Evolutionary conservation across 139 green algal genomes (phyloP).

Genomic region (Chlorella sorokiniana): DNA sequence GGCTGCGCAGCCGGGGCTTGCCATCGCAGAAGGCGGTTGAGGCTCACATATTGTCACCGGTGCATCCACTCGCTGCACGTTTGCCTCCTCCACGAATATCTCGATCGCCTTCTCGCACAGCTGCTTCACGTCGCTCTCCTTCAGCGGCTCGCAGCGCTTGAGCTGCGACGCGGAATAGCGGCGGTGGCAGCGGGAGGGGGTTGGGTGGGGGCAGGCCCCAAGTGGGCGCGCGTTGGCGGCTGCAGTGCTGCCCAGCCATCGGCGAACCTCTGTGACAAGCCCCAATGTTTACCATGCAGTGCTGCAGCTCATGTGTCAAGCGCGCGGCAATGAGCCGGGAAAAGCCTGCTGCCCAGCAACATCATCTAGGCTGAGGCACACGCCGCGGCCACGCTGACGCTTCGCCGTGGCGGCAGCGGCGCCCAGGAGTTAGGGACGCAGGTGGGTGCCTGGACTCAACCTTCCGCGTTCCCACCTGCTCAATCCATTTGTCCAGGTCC

Average conservation of each 20-base stretch:
- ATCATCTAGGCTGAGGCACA: too few relatives aligned
- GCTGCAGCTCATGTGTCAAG: background rate
- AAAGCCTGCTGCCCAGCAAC: too few relatives aligned
- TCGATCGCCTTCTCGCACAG: slow-evolving; percentile 95
- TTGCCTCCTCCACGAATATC: slow-evolving; percentile 97
- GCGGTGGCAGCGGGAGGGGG: background rate
- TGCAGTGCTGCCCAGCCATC: background rate
- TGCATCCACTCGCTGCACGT: slow-evolving; percentile 95
- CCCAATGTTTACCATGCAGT: too few relatives aligned
- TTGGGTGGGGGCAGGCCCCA: background rate
- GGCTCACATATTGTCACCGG: slow-evolving; percentile 85
- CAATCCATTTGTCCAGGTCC: slow-evolving; percentile 90
- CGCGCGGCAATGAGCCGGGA: too few relatives aligned
- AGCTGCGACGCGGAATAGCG: slow-evolving; percentile 59
- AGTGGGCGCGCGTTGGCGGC: background rate
- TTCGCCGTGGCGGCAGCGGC: background rate
- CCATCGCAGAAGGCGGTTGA: too few relatives aligned
- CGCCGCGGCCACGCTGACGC: too few relatives aligned
- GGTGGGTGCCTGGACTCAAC: too few relatives aligned
- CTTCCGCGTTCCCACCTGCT: slow-evolving; percentile 35
- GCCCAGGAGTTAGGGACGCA: background rate
- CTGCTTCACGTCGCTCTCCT: slow-evolving; percentile 92
- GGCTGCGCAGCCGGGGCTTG: too few relatives aligned
- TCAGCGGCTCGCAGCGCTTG: slow-evolving; percentile 90
- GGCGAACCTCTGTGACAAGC: too few relatives aligned